Conservation (phyloP, 495 filamentous ascomycete genomes). For the Hypoxylon cercidicola region DNA sequence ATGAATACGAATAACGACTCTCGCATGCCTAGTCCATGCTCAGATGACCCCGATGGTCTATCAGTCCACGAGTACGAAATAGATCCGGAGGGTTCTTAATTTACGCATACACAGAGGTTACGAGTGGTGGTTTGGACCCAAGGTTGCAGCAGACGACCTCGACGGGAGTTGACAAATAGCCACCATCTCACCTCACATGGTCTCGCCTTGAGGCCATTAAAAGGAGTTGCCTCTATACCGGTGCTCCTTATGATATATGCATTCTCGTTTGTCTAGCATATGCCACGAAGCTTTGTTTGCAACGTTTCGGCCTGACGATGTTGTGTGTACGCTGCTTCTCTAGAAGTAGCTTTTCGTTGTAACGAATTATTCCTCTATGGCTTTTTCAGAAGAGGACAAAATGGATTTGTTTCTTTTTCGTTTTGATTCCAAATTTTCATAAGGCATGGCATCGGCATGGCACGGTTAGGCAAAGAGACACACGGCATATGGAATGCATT, state of each 20-base stretch:
- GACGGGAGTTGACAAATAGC: constrained; percentile 17
- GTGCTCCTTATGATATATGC: constrained; percentile 38
- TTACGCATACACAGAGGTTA: constrained; percentile 25
- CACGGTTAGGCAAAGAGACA: constrained; percentile 30
- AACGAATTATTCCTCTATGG: constrained; percentile 33
- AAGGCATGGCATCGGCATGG: constrained; percentile 40
- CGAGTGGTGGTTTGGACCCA: constrained; percentile 14
- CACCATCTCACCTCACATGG: constrained; percentile 25
- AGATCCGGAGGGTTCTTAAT: constrained; percentile 27
- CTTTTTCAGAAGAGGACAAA: constrained; percentile 27
- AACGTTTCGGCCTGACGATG: constrained; percentile 32
- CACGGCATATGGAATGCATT: constrained; percentile 39
- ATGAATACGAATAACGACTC: constrained; percentile 48
- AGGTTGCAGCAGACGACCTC: neutral
- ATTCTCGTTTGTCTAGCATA: constrained; percentile 41
- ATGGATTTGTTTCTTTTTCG: constrained; percentile 24
- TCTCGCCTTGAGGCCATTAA: constrained; percentile 16
- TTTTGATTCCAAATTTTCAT: neutral
- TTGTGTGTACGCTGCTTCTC: constrained; percentile 13
- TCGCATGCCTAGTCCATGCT: constrained; percentile 27
- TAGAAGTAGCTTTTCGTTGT: constrained; percentile 24
- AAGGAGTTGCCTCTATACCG: constrained; percentile 12
- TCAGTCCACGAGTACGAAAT: constrained; percentile 20
- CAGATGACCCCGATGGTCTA: constrained; percentile 14
- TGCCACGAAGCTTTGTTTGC: constrained; percentile 19